A percentile compares a stretch with the other conserved stretches of the same genome.
phyloP scores from a whole-genome alignment of 306 rosid genomes.

The Vigna reflexopilosa region DNA sequence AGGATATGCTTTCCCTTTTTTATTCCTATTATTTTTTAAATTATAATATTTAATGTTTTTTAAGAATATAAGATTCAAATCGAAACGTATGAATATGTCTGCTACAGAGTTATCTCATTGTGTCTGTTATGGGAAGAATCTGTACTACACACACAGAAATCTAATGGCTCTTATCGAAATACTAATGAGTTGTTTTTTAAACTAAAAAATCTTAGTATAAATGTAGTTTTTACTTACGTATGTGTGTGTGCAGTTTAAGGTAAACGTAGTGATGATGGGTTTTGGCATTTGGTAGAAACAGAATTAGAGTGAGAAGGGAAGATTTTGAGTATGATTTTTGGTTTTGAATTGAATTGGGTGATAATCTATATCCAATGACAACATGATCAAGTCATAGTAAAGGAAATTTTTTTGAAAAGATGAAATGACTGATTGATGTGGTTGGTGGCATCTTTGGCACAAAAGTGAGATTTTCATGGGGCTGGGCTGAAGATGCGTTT shows the following conservation, averaged over 20 bases:
- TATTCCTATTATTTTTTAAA: background rate
- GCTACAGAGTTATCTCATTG: background rate
- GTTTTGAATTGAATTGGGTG: conserved; percentile 11
- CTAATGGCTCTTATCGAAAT: background rate
- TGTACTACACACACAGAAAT: background rate
- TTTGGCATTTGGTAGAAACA: background rate
- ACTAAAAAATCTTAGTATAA: no score
- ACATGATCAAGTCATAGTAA: background rate
- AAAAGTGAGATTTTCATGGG: conserved; percentile 34
- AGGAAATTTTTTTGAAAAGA: background rate
- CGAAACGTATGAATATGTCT: background rate
- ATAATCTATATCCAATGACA: conserved; percentile 12
- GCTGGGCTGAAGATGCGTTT: conserved; percentile 46
- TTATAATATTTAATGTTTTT: background rate
- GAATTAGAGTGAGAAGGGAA: conserved; percentile 24
- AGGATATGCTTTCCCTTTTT: conserved; percentile 16
- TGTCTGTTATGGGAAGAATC: background rate
- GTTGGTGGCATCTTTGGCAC: conserved; percentile 40
- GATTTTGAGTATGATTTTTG: conserved; percentile 19
- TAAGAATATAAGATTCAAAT: background rate
- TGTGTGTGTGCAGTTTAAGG: conserved; percentile 30
- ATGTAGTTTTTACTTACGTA: no score
- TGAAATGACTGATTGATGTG: conserved; percentile 50
- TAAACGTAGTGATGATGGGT: conserved; percentile 45
- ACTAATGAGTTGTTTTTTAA: background rate